phyloP scores from a whole-genome alignment of 2,329 filamentous ascomycete genomes.

The Aspergillus alliaceus region DNA sequence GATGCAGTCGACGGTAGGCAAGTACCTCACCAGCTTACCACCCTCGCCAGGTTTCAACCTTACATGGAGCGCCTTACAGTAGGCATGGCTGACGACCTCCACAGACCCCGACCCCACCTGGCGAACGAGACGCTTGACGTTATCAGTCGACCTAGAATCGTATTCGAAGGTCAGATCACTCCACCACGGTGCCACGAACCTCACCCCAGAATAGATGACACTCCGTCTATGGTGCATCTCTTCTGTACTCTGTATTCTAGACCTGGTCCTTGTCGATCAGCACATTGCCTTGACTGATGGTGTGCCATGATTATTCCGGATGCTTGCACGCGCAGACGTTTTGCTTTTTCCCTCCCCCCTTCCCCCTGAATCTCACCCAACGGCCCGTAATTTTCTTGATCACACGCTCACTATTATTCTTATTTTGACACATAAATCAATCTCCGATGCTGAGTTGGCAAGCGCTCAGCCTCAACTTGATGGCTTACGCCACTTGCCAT shows the following conservation, averaged over 20 bases:
- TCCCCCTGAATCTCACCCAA: conserved; percentile 16
- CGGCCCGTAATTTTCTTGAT: conserved; percentile 30
- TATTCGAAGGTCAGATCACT: conserved; percentile 7
- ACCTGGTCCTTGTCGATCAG: conserved; percentile 10
- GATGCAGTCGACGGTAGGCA: conserved; percentile 1
- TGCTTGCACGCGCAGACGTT: background rate
- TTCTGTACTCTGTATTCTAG: background rate
- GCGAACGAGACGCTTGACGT: background rate
- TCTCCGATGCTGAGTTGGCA: conserved; percentile 31
- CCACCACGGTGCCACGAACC: background rate
- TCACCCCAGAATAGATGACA: background rate
- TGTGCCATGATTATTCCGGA: background rate
- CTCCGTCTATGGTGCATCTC: background rate
- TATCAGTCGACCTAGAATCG: conserved; percentile 5
- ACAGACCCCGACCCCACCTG: background rate
- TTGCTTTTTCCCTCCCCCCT: background rate
- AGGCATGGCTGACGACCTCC: background rate
- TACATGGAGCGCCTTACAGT: background rate
- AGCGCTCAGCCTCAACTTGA: conserved; percentile 23
- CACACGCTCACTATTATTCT: conserved; percentile 32
- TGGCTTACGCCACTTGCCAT: background rate
- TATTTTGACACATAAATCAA: conserved; percentile 23
- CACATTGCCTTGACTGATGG: background rate
- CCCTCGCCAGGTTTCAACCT: background rate
- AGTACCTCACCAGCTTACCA: background rate